Conservation (phyloP, 306 rosid genomes). For the Morella rubra region DNA sequence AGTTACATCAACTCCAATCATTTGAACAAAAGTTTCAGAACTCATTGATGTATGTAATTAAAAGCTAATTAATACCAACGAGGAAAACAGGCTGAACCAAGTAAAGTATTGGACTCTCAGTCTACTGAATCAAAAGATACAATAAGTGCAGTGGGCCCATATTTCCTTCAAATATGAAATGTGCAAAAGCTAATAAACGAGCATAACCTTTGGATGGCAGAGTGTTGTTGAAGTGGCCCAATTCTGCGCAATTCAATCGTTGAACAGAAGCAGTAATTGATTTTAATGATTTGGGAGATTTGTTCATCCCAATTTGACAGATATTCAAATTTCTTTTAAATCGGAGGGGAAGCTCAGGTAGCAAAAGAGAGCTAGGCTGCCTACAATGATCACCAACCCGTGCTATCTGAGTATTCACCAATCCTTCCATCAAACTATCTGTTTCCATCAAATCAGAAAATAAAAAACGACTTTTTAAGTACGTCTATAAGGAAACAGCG, state of each 20-base stretch:
- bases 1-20: neutral
- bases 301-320: conserved; percentile 26
- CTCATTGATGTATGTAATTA: neutral
- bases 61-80: neutral
- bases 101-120: neutral
- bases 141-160: neutral
- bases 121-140: neutral
- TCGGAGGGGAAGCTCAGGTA: conserved; percentile 20
- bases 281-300: conserved; percentile 20
- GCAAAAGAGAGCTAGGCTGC: conserved; percentile 24
- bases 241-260: conserved; percentile 33
- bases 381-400: conserved; percentile 28
- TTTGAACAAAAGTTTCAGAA: neutral
- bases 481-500: too few species aligned
- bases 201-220: conserved; percentile 54
- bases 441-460: conserved; percentile 22
- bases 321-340: conserved; percentile 25
- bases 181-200: neutral
- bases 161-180: neutral
- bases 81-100: neutral
- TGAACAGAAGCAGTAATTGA: conserved; percentile 42
- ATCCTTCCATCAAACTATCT: conserved; percentile 47
- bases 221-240: conserved; percentile 44
- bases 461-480: neutral
- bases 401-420: conserved; percentile 39